These are phyloP conservation scores for Coccinonectria pachysandricola DNA, from an alignment of 2,329 filamentous ascomycete genomes.

Conservation along the genomic window DNA sequence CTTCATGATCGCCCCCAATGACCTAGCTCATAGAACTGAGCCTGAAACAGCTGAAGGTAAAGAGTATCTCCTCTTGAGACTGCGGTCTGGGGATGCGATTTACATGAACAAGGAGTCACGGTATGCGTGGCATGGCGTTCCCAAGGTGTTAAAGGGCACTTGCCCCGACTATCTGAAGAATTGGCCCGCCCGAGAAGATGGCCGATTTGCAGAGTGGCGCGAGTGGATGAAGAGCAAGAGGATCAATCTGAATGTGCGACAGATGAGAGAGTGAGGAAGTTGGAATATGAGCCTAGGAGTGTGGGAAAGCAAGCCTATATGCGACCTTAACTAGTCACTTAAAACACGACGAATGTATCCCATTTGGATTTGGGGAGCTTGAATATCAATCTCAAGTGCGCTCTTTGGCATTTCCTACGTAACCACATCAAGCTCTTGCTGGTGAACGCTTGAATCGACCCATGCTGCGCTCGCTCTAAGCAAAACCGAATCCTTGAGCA, in stretches of 20 bases:
- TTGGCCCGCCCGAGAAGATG: slow-evolving; percentile 55
- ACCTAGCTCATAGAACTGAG: slow-evolving; percentile 12
- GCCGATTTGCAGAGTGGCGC: slow-evolving; percentile 55
- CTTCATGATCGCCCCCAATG: slow-evolving; percentile 68
- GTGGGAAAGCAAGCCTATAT: too few species aligned
- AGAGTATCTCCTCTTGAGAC: slow-evolving; percentile 48
- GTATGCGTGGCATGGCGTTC: slow-evolving; percentile 93
- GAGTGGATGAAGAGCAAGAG: slow-evolving; percentile 85
- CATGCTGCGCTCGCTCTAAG: slow-evolving; percentile 41
- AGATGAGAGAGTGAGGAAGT: slow-evolving; percentile 57
- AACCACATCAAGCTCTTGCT: too few species aligned
- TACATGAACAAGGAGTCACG: slow-evolving; percentile 77
- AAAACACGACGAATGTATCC: too few species aligned
- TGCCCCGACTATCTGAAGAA: slow-evolving; percentile 64
- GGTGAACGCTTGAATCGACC: too few species aligned
- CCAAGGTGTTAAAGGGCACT: slow-evolving; percentile 69
- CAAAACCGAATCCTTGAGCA: slow-evolving; percentile 79
- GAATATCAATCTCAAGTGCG: too few species aligned
- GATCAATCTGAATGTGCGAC: slow-evolving; percentile 85
- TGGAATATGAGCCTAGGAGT: too few species aligned
- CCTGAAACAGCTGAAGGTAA: slow-evolving; percentile 24
- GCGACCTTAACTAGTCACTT: too few species aligned
- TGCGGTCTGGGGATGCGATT: slow-evolving; percentile 79
- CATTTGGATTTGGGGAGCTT: too few species aligned
- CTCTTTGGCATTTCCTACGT: too few species aligned